Conservation (phyloP, 768 basidiomycete genomes). For the Boletus sp. region DNA sequence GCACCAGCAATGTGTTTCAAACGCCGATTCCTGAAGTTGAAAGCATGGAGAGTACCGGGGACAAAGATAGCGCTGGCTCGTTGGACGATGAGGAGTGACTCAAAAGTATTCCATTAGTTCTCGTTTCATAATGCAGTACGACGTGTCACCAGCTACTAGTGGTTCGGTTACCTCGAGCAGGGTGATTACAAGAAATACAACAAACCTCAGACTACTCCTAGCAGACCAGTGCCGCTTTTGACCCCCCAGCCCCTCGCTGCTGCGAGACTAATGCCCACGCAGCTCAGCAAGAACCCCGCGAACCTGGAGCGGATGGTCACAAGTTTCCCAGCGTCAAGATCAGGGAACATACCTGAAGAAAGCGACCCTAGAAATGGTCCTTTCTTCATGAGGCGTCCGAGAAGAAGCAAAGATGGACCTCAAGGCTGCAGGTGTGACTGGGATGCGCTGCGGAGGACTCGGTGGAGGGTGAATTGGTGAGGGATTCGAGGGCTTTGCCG, state of each 20-base stretch:
- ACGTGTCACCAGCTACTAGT: not conserved
- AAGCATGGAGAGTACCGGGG: slow-evolving; percentile 12
- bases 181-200: not conserved
- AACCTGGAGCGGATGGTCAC: slow-evolving; percentile 47
- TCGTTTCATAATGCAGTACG: not conserved
- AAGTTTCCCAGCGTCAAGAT: not conserved
- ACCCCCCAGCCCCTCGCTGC: slow-evolving; percentile 72
- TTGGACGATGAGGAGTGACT: slow-evolving; percentile 20
- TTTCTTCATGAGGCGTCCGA: slow-evolving; percentile 75
- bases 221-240: slow-evolving; percentile 60
- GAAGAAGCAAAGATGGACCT: slow-evolving; percentile 87
- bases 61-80: slow-evolving; percentile 16
- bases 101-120: not conserved
- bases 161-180: not conserved
- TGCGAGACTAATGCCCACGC: slow-evolving; percentile 72
- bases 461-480: slow-evolving; percentile 39
- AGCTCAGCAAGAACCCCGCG: slow-evolving; percentile 79
- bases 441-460: slow-evolving; percentile 59
- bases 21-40: slow-evolving; percentile 18
- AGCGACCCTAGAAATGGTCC: slow-evolving; percentile 79
- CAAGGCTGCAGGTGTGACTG: slow-evolving; percentile 79
- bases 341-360: slow-evolving; percentile 67
- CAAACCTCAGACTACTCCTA: slow-evolving; percentile 55
- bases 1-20: slow-evolving; percentile 25
- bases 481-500: slow-evolving; percentile 26